A percentile compares a stretch with the other conserved stretches of the same genome.
phyloP scores from a whole-genome alignment of 1,139 yeast species.

The Hyphopichia khmerensis region DNA sequence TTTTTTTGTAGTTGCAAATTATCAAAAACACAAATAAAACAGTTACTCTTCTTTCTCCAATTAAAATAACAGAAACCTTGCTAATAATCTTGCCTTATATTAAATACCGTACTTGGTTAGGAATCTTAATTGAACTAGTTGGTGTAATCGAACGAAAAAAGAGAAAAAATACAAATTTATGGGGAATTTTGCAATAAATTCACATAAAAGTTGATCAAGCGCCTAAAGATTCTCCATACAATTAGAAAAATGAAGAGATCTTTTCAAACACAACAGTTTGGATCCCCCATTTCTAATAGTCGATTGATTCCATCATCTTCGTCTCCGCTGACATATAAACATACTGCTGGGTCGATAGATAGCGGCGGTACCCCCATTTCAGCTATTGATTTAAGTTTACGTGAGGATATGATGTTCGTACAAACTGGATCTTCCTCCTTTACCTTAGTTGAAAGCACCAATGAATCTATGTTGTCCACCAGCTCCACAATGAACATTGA shows the following conservation, averaged over 20 bases:
- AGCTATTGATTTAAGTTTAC: constrained; percentile 5
- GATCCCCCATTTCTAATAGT: constrained; percentile 7
- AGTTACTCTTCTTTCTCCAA: neutral
- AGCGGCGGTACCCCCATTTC: neutral
- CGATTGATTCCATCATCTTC: constrained; percentile 22
- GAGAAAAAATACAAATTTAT: too few species aligned
- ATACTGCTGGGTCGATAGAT: neutral
- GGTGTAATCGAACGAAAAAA: too few species aligned
- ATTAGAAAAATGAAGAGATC: neutral
- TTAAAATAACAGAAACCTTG: neutral
- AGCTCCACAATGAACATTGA: neutral
- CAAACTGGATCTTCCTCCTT: constrained; percentile 4
- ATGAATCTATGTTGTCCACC: neutral
- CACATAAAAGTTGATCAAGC: neutral
- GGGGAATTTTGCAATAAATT: too few species aligned
- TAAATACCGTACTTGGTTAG: too few species aligned
- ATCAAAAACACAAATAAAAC: neutral
- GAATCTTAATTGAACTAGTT: too few species aligned
- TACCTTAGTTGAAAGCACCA: neutral
- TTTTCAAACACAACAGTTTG: neutral
- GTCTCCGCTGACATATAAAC: constrained; percentile 19
- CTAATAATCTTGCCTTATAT: neutral
- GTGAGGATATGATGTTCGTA: constrained; percentile 11
- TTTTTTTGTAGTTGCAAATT: neutral
- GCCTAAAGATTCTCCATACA: neutral